Evolutionary conservation across 352 stramenopile species (phyloP), one percentile per base, ranked within the genome.

Genomic region (Phytophthora niederhauseri): DNA sequence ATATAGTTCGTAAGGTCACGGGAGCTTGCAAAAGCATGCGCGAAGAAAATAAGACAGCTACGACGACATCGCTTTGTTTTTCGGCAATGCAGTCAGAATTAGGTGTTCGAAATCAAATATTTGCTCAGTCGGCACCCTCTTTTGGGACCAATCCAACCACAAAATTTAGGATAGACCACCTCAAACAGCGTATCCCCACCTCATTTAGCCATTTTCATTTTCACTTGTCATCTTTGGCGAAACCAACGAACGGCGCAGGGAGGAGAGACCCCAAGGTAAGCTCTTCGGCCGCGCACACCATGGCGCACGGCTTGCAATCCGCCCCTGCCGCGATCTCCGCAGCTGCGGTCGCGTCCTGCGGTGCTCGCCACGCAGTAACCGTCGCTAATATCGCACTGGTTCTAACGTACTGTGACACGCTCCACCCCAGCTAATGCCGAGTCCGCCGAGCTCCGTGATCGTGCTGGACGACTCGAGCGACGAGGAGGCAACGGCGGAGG

Each of bases 381-480:
- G n/a, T 28, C 8, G 19, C 14, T 46, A 31, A 36, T 57, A 24
- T 52, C 3, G n/a, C 34, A 31, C n/a, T 63, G 36, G 34, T 48
- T 62, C 46, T 68, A 56, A 71, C 48, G 28, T 30, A 60, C 56
- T 68, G 19, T 57, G 15, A 26, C 55, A 41, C 28, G 53, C 50
- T 56, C 3, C 34, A 15, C 5, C 6, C 26, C 43, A 79, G 68
- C 36, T 56, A 50, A 76, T 77, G 70, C 51, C 60, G 48, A 77
- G 65, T 70, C 69, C 61, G 11, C 45, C 57, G 9, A 65, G 36
- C 57, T 75, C 77, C 22, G 69, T 85, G 20, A 87, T 89, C 53
- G 61, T 83, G 34, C 34, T 89, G n/a, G 78, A 87, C 52, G 80
- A 86, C 36, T 84, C 71, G 14, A 83, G 70, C 24, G 78, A 86